Conservation (phyloP, 164 flowering plant species). For the Umbilicus rupestris region DNA sequence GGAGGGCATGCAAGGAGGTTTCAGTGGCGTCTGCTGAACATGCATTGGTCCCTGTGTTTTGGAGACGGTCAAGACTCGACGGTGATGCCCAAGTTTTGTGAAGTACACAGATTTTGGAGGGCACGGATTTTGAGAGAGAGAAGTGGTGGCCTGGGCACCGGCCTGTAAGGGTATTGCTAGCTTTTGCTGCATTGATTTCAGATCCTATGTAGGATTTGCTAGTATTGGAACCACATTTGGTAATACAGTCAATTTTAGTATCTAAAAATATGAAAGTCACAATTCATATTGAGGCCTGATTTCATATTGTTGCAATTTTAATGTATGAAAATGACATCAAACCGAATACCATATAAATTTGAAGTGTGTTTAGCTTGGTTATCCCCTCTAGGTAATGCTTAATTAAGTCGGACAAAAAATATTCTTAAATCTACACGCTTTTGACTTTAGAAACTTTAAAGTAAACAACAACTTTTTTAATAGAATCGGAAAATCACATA, state of each 20-base stretch:
- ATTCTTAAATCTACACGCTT: background rate
- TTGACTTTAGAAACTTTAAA: background rate
- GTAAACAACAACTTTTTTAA: too few species aligned
- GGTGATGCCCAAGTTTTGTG: conserved; percentile 6
- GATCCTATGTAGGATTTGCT: background rate
- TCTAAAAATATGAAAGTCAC: background rate
- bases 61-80: conserved; percentile 8
- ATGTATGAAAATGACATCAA: background rate
- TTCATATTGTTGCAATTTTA: background rate
- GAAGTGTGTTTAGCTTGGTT: background rate
- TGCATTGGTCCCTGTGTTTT: conserved; percentile 12
- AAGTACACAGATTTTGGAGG: conserved; percentile 8
- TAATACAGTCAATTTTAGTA: background rate
- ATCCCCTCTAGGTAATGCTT: background rate
- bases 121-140: background rate
- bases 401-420: background rate
- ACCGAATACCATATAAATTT: background rate
- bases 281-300: background rate
- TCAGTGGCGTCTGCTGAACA: conserved; percentile 8
- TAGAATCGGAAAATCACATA: too few species aligned
- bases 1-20: conserved; percentile 11
- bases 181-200: conserved; percentile 6
- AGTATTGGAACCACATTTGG: background rate
- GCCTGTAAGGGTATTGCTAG: background rate
- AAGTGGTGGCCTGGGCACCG: background rate